Percentiles rank a stretch among this genome's conserved stretches.
Evolutionary conservation across 2,329 filamentous ascomycete genomes (phyloP).

Genomic region (Alternaria ventricosa): DNA sequence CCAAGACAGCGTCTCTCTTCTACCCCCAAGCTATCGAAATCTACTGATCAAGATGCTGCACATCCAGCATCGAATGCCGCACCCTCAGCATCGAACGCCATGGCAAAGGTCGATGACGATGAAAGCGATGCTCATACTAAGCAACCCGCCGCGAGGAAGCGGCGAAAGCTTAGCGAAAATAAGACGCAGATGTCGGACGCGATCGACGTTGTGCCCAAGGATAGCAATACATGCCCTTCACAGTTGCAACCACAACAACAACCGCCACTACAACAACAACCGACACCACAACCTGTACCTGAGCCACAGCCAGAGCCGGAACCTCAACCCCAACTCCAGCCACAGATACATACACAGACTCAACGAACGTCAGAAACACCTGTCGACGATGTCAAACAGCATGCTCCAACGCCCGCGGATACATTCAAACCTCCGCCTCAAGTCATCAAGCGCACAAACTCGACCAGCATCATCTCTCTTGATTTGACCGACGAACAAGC

Average conservation of each 20-base stretch:
- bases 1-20: neutral
- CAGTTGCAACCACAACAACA: neutral
- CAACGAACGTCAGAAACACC: neutral
- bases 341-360: neutral
- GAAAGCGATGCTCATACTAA: neutral
- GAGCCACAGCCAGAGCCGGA: neutral
- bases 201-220: too few relatives aligned
- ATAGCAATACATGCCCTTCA: neutral
- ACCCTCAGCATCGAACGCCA: neutral
- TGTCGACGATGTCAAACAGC: neutral
- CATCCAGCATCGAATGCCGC: neutral
- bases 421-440: neutral
- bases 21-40: neutral
- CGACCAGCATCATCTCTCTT: neutral
- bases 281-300: neutral
- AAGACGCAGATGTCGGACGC: neutral
- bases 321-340: neutral
- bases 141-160: neutral
- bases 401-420: neutral
- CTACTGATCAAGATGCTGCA: neutral
- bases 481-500: conserved; percentile 16
- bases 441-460: neutral
- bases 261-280: neutral
- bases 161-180: neutral
- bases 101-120: neutral